Base-by-base conservation (phyloP, 768 basidiomycete genomes). In the Daedalea quercina region DNA sequence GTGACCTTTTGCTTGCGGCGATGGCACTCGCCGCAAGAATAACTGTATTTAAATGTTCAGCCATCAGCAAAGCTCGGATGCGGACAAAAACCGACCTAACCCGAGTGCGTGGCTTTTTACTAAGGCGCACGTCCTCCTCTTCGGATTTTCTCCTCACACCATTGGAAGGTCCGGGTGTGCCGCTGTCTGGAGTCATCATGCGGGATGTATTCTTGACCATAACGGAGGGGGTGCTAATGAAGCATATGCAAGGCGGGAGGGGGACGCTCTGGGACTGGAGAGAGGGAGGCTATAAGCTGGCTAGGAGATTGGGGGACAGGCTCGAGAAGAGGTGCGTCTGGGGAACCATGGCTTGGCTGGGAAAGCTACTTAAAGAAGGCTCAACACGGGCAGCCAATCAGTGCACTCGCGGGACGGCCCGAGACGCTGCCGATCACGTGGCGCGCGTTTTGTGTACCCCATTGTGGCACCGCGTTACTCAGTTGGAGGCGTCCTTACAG, bases 1-100 rank as follows among this genome's bases (percentile, higher is more conserved):
- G 53, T 8, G 52, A 87, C 89, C 78, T 91, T 91, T 70, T 93
- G 90, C 66, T 93, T 93, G 56, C 90, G 75, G 20, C 90, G 80
- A 71, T 92, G 90, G 57, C 90, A 92, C 71, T 93, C 90, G 17
- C 87, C 87, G 53, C 89, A 90, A 9, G 88, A 90, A 59, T 89
- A 90, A 68, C 87, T 90, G 62, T 7, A 43, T 19, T 3, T 24
- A 37, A 3, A 13, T 19, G 31, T 35, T 37, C 44, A 19, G 12
- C 40, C 28, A 9, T n/a, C 22, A 3, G 11, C 37, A 15, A 7
- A 19, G 4, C 37, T 40, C 37, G 7, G 37, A 40, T 6, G 37
- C 28, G 37, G 6, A 15, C 37, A 40, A 23, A 9, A 47, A 54
- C 74, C 47, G 64, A 85, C 88, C 88, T 90, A 58, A 90, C 88